phyloP scores from a whole-genome alignment of 345 rosid genomes.

The Heritiera littoralis region DNA sequence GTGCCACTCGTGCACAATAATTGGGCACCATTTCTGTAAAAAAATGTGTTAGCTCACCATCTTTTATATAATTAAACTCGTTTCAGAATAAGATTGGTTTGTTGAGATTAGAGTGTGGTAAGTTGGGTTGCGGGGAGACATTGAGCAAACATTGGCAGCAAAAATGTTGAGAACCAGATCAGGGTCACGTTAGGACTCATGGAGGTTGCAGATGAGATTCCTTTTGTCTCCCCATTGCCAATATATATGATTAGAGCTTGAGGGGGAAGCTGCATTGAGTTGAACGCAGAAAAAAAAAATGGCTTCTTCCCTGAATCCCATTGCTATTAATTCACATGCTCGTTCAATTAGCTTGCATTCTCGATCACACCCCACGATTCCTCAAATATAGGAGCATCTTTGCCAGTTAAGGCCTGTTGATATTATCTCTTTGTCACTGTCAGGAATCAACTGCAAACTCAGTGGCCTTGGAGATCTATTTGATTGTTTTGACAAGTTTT shows the following conservation, averaged over 20 bases:
- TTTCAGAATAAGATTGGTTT: background rate
- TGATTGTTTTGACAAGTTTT: background rate
- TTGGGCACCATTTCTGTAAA: background rate
- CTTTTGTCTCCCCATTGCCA: background rate
- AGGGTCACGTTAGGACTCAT: background rate
- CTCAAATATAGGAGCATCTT: background rate
- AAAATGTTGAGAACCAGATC: constrained; percentile 3
- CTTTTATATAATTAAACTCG: background rate
- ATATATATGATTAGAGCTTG: constrained; percentile 1
- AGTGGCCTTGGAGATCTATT: background rate
- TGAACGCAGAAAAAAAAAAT: background rate
- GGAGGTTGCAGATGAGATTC: constrained; percentile 1
- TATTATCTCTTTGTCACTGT: background rate
- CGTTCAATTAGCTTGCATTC: constrained; percentile 6
- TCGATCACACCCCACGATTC: constrained; percentile 3
- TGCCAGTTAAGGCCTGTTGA: background rate
- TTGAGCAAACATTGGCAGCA: constrained; percentile 10
- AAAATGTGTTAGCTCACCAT: background rate
- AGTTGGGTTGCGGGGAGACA: background rate
- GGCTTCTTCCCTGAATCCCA: too few relatives aligned
- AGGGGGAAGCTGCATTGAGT: constrained; percentile 11
- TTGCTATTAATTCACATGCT: background rate
- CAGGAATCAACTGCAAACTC: background rate
- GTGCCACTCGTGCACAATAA: constrained; percentile 21
- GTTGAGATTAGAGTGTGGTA: background rate